phyloP scores from a whole-genome alignment of 345 rosid genomes.

The Bruguiera gymnorhiza region DNA sequence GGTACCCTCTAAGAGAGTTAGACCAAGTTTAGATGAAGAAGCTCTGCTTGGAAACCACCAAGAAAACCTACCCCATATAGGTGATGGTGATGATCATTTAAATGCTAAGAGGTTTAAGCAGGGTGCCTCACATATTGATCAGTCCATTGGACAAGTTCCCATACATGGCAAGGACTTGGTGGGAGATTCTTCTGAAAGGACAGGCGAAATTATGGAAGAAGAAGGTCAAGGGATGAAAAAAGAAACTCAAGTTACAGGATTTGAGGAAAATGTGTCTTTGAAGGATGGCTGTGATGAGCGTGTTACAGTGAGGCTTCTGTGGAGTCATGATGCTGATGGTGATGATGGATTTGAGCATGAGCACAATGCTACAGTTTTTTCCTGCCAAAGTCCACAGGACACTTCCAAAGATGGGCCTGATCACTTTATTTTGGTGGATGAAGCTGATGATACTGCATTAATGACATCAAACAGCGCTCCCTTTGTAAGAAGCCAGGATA shows the following conservation, averaged over 20 bases:
- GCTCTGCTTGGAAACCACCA: constrained; percentile 5
- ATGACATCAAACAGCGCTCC: constrained; percentile 14
- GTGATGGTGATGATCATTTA: constrained; percentile 11
- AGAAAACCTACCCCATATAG: constrained; percentile 9
- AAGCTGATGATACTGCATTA: constrained; percentile 14
- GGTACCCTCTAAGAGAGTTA: constrained; percentile 32
- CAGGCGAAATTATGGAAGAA: constrained; percentile 6
- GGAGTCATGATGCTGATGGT: constrained; percentile 14
- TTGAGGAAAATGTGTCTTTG: constrained; percentile 14
- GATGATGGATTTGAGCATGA: constrained; percentile 15
- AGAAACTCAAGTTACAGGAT: constrained; percentile 18
- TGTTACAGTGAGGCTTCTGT: constrained; percentile 16
- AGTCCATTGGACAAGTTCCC: constrained; percentile 5
- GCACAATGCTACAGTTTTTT: not conserved
- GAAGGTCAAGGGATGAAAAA: constrained; percentile 12
- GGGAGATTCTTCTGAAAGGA: constrained; percentile 15
- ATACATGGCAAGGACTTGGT: not conserved
- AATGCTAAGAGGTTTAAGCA: constrained; percentile 38
- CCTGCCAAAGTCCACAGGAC: constrained; percentile 7
- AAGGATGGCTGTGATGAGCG: constrained; percentile 18
- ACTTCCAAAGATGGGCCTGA: constrained; percentile 1
- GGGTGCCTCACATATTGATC: constrained; percentile 8
- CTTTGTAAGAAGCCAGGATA: not conserved
- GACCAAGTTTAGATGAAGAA: constrained; percentile 21
- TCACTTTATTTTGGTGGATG: constrained; percentile 12